These are phyloP conservation scores for Rhodamnia rubescens DNA, from an alignment of 345 rosid species.

Conservation along the genomic window DNA sequence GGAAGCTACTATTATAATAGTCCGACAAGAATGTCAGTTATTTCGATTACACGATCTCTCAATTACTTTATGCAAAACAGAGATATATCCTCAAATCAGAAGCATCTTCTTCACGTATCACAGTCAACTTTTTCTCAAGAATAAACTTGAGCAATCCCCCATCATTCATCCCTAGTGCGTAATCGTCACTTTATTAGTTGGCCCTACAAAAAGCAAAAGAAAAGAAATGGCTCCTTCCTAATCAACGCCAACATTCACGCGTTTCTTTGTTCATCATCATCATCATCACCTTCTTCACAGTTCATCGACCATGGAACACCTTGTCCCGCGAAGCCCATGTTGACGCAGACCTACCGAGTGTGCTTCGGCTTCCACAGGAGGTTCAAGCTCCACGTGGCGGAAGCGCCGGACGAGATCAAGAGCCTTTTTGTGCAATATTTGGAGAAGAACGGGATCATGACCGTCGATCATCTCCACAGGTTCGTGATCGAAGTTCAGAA, in stretches of 20 bases:
- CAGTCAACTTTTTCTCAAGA: not conserved
- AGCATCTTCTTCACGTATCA: not conserved
- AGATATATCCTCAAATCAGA: not conserved
- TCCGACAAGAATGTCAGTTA: no score
- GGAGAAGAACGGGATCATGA: conserved; percentile 25
- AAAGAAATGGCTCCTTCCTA: not conserved
- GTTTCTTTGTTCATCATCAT: not conserved
- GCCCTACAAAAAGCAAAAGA: not conserved
- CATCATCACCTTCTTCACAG: not conserved
- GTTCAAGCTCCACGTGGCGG: conserved; percentile 26
- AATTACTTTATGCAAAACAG: not conserved
- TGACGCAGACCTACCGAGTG: conserved; percentile 26
- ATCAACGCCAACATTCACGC: not conserved
- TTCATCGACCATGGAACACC: not conserved
- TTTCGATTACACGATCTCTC: no score
- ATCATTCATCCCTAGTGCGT: not conserved
- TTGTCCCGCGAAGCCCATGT: not conserved
- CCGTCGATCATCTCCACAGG: conserved; percentile 19
- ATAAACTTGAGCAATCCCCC: not conserved
- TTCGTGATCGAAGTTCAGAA: conserved; percentile 37
- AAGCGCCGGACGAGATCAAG: conserved; percentile 34
- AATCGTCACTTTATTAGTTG: not conserved
- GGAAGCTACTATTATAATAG: no score
- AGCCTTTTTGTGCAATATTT: conserved; percentile 19
- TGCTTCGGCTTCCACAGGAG: conserved; percentile 50